Percentiles rank a stretch among this genome's conserved stretches.
phyloP scores from a whole-genome alignment of 1,284 basidiomycete genomes.

The Chalciporus sp. region DNA sequence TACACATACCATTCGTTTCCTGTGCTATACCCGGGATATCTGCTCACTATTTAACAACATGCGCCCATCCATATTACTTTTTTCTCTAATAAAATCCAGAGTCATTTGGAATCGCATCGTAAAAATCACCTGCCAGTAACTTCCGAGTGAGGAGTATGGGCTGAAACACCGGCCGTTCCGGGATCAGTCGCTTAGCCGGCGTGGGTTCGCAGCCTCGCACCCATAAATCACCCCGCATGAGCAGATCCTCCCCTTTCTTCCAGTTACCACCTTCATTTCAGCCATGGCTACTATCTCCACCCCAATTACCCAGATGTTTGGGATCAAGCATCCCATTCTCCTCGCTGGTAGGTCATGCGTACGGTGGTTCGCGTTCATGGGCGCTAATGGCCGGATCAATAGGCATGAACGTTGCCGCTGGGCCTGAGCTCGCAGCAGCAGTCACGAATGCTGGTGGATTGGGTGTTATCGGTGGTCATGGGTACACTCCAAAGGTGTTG shows the following conservation, averaged over 20 bases:
- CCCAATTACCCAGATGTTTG: conserved; percentile 82
- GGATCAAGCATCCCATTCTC: conserved; percentile 85
- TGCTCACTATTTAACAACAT: conserved; percentile 16
- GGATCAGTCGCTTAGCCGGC: neutral
- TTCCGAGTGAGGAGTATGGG: too few relatives aligned
- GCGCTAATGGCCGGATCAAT: neutral
- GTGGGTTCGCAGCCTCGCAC: neutral
- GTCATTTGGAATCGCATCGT: too few relatives aligned
- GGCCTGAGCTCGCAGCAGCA: conserved; percentile 85
- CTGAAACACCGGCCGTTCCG: too few relatives aligned
- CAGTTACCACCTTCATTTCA: neutral
- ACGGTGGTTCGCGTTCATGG: conserved; percentile 1
- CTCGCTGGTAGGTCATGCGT: conserved; percentile 62
- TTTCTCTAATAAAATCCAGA: neutral
- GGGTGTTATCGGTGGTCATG: conserved; percentile 86
- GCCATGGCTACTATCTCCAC: conserved; percentile 54
- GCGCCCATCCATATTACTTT: neutral
- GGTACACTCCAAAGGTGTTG: conserved; percentile 77
- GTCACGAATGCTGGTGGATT: conserved; percentile 83
- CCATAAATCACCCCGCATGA: neutral
- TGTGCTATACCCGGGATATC: conserved; percentile 32
- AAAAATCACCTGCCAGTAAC: neutral
- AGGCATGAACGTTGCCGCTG: conserved; percentile 89
- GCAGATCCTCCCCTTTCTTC: neutral
- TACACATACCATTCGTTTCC: conserved; percentile 21